Base-by-base conservation (phyloP, 2,329 filamentous ascomycete species). In the Remersonia thermophila region DNA sequence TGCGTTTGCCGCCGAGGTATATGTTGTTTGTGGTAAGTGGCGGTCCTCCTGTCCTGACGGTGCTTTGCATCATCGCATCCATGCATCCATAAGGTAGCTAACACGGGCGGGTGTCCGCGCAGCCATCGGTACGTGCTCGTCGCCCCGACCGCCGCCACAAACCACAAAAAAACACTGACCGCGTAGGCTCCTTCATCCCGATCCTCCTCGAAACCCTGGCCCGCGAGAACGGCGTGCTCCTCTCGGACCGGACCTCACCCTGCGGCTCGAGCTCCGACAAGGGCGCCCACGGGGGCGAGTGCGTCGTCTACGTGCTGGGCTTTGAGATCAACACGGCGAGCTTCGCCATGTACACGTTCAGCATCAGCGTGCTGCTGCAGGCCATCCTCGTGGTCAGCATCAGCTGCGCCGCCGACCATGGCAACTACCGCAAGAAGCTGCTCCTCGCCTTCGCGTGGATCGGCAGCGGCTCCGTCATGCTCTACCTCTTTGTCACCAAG, bases 301-400 rank as follows among this genome's bases (percentile, higher is more conserved):
- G 91, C 54, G 66, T 96, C 41, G 76, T 96, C 40, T 74, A 80
- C 45, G 66, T 96, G 4, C 63, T 93, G 16, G 89, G 89, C 5
- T 58, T 82, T 41, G 80, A 93, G 51, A 80, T 98, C 61, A 96
- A 96, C 59, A 95, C 89, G 1, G 87, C 89, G 26, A 93, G 83
- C 57, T 95, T 96, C 57, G 89, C 56, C 55, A 93, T 96, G 85
- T 96, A 96, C 61, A 95, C 86, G 2, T 98, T 98, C 59, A 93
- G 86, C 39, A 66, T 93, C 51, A 93, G 84, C 55, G 91, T 98
- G 2, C 59, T 95, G 14, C 58, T 95, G 9, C 91, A 98, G 56
- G 83, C 87, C 1, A 60, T 96, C 18, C 63, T 96, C 20, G 93
- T 98, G 30, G 85, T 98, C 45, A 93, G 86, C 53, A 94, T 98